phyloP scores from a whole-genome alignment of 139 green algal genomes.

The Gonium pectorale region DNA sequence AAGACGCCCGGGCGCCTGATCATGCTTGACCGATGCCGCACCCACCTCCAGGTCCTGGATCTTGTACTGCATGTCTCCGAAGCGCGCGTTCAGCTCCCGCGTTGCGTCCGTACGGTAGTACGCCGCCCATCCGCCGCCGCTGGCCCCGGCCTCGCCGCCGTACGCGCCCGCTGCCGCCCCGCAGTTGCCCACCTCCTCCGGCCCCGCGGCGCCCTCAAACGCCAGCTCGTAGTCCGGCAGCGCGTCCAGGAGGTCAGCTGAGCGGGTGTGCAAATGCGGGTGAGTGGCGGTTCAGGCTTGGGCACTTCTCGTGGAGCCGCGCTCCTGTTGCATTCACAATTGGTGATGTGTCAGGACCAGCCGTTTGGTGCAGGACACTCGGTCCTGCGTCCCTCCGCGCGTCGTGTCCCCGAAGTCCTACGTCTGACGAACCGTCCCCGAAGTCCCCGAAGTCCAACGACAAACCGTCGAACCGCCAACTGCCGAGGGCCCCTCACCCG shows the following conservation, averaged over 20 bases:
- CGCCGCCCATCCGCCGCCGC: conserved; percentile 33
- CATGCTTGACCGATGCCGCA: neutral
- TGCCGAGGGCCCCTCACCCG: conserved; percentile 35
- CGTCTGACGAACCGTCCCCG: too few relatives aligned
- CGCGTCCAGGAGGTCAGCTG: conserved; percentile 73
- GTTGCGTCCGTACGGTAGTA: conserved; percentile 79
- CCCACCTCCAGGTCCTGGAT: conserved; percentile 86
- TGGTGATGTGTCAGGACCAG: too few relatives aligned
- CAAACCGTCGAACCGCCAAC: too few relatives aligned
- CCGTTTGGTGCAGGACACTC: too few relatives aligned
- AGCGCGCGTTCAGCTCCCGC: conserved; percentile 69
- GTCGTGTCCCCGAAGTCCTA: too few relatives aligned
- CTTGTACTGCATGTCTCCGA: conserved; percentile 84
- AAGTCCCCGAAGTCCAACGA: too few relatives aligned
- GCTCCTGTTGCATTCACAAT: too few relatives aligned
- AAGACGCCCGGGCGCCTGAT: too few relatives aligned
- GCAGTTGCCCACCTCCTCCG: neutral
- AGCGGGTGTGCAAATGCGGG: too few relatives aligned
- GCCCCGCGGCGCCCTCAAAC: conserved; percentile 56
- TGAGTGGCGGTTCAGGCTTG: too few relatives aligned
- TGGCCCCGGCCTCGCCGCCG: neutral
- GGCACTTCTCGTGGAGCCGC: too few relatives aligned
- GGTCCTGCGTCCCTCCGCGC: too few relatives aligned
- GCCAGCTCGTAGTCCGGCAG: conserved; percentile 81
- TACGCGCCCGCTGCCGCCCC: neutral